Percentiles rank a stretch among this genome's conserved stretches.
phyloP scores from a whole-genome alignment of 306 rosid species.

The Acacia crassicarpa region DNA sequence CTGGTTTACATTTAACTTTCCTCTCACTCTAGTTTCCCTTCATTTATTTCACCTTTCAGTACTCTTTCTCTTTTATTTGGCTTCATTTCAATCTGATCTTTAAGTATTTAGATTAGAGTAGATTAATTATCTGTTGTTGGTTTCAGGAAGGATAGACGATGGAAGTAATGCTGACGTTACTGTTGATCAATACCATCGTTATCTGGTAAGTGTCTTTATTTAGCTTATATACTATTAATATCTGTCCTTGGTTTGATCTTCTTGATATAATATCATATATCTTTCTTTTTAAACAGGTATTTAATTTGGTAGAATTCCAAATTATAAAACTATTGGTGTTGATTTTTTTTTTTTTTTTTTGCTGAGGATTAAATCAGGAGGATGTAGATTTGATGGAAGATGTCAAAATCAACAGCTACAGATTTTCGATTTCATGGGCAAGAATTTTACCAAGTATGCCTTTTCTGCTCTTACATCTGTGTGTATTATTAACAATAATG shows the following conservation, averaged over 20 bases:
- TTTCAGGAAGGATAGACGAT: conserved; percentile 43
- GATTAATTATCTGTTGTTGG: not conserved
- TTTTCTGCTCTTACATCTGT: not conserved
- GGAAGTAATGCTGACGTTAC: conserved; percentile 61
- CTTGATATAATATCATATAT: not conserved
- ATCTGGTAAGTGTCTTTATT: conserved; percentile 35
- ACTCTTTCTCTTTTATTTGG: not conserved
- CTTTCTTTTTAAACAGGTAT: not conserved
- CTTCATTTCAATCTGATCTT: not conserved
- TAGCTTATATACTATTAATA: not conserved
- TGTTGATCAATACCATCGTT: conserved; percentile 66
- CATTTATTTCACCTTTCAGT: not conserved
- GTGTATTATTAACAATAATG: not conserved
- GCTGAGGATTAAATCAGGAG: conserved; percentile 51
- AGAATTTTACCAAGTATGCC: conserved; percentile 65
- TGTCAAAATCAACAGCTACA: conserved; percentile 58
- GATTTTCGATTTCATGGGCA: conserved; percentile 79
- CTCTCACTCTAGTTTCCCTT: not conserved
- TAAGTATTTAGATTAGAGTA: not conserved
- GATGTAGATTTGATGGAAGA: conserved; percentile 58
- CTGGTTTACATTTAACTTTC: conserved; percentile 36
- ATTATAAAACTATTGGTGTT: not conserved
- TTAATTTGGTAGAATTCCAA: not conserved
- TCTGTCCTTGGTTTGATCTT: not conserved
- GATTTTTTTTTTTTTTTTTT: not conserved